Evolutionary conservation across 2,329 filamentous ascomycete species (phyloP).

Genomic region (Fusarium continuum): DNA sequence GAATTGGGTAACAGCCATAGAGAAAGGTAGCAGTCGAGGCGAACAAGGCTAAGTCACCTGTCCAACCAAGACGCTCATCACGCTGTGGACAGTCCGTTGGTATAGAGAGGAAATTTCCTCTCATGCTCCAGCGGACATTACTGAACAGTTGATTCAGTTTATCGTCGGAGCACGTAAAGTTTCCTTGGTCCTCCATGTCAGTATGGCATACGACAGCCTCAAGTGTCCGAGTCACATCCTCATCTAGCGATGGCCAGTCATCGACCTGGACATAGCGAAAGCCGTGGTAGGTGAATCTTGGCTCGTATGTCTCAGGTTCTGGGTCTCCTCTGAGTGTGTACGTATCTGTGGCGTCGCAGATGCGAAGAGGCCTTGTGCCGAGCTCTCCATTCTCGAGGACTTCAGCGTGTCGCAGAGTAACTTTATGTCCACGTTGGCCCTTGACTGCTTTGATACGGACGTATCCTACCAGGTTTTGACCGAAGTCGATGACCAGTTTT

Average conservation of each 20-base stretch:
- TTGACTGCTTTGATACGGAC: conserved; percentile 51
- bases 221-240: conserved; percentile 31
- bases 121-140: conserved; percentile 66
- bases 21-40: conserved; percentile 61
- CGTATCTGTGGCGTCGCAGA: conserved; percentile 60
- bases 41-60: conserved; percentile 61
- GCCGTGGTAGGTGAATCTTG: conserved; percentile 63
- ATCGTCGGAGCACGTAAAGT: conserved; percentile 61
- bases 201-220: conserved; percentile 57
- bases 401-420: conserved; percentile 62
- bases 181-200: conserved; percentile 61
- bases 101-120: conserved; percentile 65
- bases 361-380: conserved; percentile 52
- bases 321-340: conserved; percentile 47
- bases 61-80: conserved; percentile 65
- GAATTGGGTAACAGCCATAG: conserved; percentile 60
- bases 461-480: conserved; percentile 66
- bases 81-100: conserved; percentile 68
- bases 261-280: conserved; percentile 62
- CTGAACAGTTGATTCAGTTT: conserved; percentile 63
- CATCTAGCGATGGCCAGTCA: conserved; percentile 51
- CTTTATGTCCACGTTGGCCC: conserved; percentile 50
- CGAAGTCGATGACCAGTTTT: conserved; percentile 61
- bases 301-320: conserved; percentile 48
- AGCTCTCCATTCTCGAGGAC: conserved; percentile 61